Evolutionary conservation across 768 basidiomycete genomes (phyloP).

Genomic region (Hemileccinum rubropunctum): DNA sequence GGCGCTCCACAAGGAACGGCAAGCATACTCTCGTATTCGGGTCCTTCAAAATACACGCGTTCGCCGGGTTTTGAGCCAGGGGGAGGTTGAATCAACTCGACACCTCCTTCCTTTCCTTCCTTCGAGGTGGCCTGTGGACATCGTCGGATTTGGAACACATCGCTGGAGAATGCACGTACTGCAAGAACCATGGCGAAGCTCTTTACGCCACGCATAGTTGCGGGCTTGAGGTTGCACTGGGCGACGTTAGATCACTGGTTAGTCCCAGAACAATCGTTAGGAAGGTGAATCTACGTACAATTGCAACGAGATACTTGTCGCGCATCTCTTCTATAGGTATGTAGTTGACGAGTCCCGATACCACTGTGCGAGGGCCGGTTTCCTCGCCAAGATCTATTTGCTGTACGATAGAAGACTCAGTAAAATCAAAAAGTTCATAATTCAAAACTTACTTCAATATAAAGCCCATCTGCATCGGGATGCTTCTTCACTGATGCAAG

Average conservation of each 20-base stretch:
- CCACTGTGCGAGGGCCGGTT: conserved; percentile 91
- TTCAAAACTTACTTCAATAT: conserved; percentile 68
- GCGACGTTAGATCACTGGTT: background rate
- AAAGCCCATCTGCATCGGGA: conserved; percentile 97
- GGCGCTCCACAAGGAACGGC: background rate
- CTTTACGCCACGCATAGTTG: conserved; percentile 95
- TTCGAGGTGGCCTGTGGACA: conserved; percentile 76
- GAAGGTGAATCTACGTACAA: conserved; percentile 47
- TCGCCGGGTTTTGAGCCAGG: conserved; percentile 86
- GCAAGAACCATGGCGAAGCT: conserved; percentile 98
- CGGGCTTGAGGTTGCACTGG: conserved; percentile 93
- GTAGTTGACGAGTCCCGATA: conserved; percentile 95
- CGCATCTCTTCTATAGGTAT: conserved; percentile 94
- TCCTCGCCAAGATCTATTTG: conserved; percentile 97
- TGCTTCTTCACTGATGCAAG: conserved; percentile 77
- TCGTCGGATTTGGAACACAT: background rate
- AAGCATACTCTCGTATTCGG: conserved; percentile 72
- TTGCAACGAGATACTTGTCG: conserved; percentile 76
- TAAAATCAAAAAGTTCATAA: background rate
- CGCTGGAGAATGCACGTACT: conserved; percentile 41
- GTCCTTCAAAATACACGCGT: conserved; percentile 91
- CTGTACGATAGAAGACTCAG: conserved; percentile 35
- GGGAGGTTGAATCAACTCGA: conserved; percentile 91
- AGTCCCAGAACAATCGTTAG: background rate
- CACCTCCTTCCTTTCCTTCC: conserved; percentile 84